Conservation (phyloP, 768 basidiomycete genomes). For the Trametes gibbosa region DNA sequence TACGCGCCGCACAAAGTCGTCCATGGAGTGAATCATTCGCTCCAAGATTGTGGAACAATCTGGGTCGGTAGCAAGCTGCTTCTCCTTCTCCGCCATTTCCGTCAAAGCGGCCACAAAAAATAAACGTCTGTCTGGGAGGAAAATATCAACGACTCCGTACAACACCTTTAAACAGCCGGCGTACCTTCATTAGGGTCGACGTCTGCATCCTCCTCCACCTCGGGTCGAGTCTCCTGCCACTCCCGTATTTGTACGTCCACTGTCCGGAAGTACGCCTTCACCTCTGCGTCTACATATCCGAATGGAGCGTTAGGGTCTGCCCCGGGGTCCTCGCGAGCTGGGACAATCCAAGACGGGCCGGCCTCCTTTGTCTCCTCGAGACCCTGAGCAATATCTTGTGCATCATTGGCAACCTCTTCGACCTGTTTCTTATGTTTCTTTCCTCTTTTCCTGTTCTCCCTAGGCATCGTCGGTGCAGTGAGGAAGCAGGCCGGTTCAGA, state of each 20-base stretch:
- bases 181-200: conserved; percentile 71
- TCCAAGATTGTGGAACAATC: conserved; percentile 91
- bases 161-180: conserved; percentile 8
- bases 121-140: conserved; percentile 18
- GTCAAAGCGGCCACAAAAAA: conserved; percentile 55
- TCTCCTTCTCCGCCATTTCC: conserved; percentile 87
- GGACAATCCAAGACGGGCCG: conserved; percentile 72
- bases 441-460: conserved; percentile 72
- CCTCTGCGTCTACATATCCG: conserved; percentile 83
- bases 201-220: conserved; percentile 42
- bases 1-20: conserved; percentile 91
- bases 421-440: conserved; percentile 65
- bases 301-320: conserved; percentile 74
- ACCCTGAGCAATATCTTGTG: conserved; percentile 22
- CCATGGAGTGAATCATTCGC: conserved; percentile 89
- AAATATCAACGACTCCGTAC: background rate
- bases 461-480: conserved; percentile 51
- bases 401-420: conserved; percentile 27
- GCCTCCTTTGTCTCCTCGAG: conserved; percentile 26
- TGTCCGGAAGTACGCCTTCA: conserved; percentile 90
- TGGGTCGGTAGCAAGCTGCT: conserved; percentile 87
- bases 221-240: conserved; percentile 66
- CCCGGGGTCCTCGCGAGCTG: conserved; percentile 37
- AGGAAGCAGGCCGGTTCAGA: background rate
- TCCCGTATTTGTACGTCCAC: conserved; percentile 85